These are phyloP conservation scores for Metschnikowia rubicola DNA, from an alignment of 805 yeast genomes.

Conservation along the genomic window DNA sequence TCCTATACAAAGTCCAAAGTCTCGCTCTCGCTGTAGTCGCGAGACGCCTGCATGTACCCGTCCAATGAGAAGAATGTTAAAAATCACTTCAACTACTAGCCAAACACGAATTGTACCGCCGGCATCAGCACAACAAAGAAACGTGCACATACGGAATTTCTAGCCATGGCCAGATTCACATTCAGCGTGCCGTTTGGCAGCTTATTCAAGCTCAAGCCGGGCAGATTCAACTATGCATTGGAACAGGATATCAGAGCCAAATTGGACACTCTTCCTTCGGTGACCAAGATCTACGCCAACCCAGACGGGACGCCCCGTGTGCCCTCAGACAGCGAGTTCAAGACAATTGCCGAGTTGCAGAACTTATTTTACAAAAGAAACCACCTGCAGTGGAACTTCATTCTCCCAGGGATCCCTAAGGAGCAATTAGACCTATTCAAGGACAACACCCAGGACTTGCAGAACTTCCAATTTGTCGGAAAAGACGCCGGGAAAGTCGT, in stretches of 20 bases:
- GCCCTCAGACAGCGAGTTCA: slow-evolving; percentile 68
- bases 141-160: slow-evolving; percentile 1
- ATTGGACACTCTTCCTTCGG: slow-evolving; percentile 60
- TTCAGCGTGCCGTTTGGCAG: slow-evolving; percentile 40
- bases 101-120: not conserved
- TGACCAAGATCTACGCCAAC: slow-evolving; percentile 65
- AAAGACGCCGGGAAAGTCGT: slow-evolving; percentile 58
- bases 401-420: slow-evolving; percentile 46
- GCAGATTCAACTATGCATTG: slow-evolving; percentile 41
- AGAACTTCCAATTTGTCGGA: slow-evolving; percentile 48
- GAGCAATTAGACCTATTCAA: slow-evolving; percentile 53
- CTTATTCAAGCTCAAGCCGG: slow-evolving; percentile 36
- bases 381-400: slow-evolving; percentile 47
- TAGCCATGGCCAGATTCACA: slow-evolving; percentile 35
- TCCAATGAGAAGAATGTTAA: slow-evolving; percentile 5
- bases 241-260: slow-evolving; percentile 62
- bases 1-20: no score
- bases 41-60: not conserved
- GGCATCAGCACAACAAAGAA: not conserved
- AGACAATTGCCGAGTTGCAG: slow-evolving; percentile 69
- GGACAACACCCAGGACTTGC: slow-evolving; percentile 60
- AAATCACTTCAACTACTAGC: not conserved
- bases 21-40: no score
- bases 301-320: slow-evolving; percentile 72
- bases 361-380: slow-evolving; percentile 55